Evolutionary conservation across 225 moss, liverwort and hornwort species (phyloP), one percentile per base, ranked within the genome.

Genomic region (Physcomitrellopsis africana): DNA sequence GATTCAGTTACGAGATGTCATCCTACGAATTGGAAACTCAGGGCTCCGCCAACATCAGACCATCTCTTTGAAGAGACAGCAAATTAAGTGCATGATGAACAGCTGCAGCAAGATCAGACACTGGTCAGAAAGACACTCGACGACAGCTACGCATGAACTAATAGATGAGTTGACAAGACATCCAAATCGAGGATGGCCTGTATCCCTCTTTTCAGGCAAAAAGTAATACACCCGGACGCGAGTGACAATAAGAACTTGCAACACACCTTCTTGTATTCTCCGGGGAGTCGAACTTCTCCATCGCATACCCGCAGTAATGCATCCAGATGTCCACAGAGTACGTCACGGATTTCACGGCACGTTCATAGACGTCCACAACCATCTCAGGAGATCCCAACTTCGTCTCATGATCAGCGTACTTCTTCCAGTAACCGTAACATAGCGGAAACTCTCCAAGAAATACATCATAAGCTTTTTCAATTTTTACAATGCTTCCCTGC

Each of bases 41-140:
- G 83, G 80, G 91, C 94, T 92, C 93, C 93, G 86, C 94, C 92
- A 99, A 92, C 84, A 87, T 93, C 77, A 93, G 89, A 91, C 89
- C 91, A 85, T 99, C 97, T 93, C 93, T 99, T 91, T 86, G 85
- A 84, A 99, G 91, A 83, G 86, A 97, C 90, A 83, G 87, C 87
- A 90, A 91, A 91, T 92, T 87, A 83, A 85, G 80, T 85, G 91
- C 87, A 96, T 77, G 87, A 90, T 91, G 92, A 80, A 90, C 94
- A 95, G 96, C 93, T 99, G 95, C 95, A 99, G 93, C 89, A 99
- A 95, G 94, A 89, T 85, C 93, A 99, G 87, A 86, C 93, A 92
- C 90, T 82, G 89, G 92, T 99, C 88, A 99, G 92, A 95, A 94
- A 87, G 83, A 89, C 90, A 91, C 84, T 79, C 87, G 85, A 85